Evolutionary conservation across 148 eudicot species (phyloP).

Genomic region (Heliamphora exappendiculata): DNA sequence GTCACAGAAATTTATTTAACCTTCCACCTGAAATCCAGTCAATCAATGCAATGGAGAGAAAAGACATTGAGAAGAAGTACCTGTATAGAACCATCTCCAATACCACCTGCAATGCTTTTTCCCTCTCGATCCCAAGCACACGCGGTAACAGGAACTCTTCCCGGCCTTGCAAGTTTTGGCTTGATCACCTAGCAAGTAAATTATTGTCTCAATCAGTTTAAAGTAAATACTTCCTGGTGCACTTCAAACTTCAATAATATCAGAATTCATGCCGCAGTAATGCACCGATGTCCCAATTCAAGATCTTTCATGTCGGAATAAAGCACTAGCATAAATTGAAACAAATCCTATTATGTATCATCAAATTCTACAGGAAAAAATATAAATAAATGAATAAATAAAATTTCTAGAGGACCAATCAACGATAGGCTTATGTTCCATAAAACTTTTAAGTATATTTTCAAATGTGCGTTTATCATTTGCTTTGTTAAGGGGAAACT

Average conservation of each 20-base stretch:
- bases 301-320: not conserved
- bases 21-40: not conserved
- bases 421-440: not conserved
- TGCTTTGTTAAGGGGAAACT: not conserved
- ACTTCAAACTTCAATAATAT: not conserved
- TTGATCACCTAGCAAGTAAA: slow-evolving; percentile 63
- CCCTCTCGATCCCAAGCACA: slow-evolving; percentile 93
- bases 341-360: not conserved
- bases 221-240: not conserved
- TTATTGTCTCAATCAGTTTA: slow-evolving; percentile 15
- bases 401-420: too few relatives aligned
- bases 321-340: not conserved
- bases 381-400: too few relatives aligned
- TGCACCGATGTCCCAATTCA: not conserved
- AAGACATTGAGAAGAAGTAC: slow-evolving; percentile 20
- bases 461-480: not conserved
- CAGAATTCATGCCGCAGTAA: not conserved
- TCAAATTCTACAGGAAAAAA: not conserved
- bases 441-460: not conserved
- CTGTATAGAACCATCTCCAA: slow-evolving; percentile 97
- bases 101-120: slow-evolving; percentile 82
- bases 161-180: slow-evolving; percentile 89
- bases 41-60: not conserved
- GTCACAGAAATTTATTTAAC: not conserved
- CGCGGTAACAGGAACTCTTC: slow-evolving; percentile 84